Evolutionary conservation across 139 green algal genomes (phyloP).

Genomic region (Micractinium conductrix): DNA sequence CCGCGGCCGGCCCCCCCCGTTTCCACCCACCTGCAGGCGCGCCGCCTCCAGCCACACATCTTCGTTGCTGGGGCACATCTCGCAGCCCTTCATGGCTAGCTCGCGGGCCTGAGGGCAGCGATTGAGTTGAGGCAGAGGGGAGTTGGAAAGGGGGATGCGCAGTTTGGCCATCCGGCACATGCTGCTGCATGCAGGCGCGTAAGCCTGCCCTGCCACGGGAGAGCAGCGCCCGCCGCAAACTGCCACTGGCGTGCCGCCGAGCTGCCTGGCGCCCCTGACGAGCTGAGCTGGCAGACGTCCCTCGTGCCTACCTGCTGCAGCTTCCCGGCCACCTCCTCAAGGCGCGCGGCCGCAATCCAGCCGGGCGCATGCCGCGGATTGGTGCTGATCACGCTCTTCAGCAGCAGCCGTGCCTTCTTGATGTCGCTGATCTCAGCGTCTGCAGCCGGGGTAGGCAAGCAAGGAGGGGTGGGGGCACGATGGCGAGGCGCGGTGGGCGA

Average conservation of each 20-base stretch:
- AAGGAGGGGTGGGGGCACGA: not conserved
- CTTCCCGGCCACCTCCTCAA: conserved; percentile 85
- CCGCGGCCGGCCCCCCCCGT: no score
- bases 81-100: conserved; percentile 85
- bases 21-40: conserved; percentile 81
- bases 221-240: no score
- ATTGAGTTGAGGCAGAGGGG: no score
- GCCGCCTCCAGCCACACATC: conserved; percentile 98
- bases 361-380: conserved; percentile 97
- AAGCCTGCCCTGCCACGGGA: no score
- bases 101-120: conserved; percentile 50
- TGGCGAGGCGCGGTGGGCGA: no score
- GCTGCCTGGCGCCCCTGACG: no score
- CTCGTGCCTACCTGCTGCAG: conserved; percentile 40
- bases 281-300: no score
- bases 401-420: conserved; percentile 96
- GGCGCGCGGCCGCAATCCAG: conserved; percentile 94
- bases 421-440: conserved; percentile 97
- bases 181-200: no score
- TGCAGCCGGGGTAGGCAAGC: not conserved
- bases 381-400: conserved; percentile 96
- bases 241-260: no score
- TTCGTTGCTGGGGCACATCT: conserved; percentile 89
- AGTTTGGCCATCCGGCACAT: no score
- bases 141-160: no score